Base-by-base conservation (phyloP, 1,139 yeast genomes). In the Kluyveromyces sp. region DNA sequence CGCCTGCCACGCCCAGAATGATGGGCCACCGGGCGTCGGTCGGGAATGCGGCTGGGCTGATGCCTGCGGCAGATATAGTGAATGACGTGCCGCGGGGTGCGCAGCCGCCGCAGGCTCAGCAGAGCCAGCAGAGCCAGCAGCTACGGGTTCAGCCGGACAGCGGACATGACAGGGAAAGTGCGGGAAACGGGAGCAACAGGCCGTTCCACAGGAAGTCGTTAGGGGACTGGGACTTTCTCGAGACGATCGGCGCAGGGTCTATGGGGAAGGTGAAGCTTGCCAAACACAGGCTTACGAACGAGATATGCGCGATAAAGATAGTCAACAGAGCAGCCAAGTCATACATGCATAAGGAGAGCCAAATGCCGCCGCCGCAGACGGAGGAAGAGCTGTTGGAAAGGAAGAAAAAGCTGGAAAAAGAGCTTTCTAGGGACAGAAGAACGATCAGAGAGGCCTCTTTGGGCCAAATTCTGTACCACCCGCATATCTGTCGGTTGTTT, bases 201-300 rank as follows among this genome's bases (percentile, higher is more conserved):
- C 88, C 82, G 54, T 83, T 83, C 57, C 89, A 88, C 61, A 77
- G 97, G 52, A 82, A 83, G 50, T 76, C 95, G 4, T 83, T 92
- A 45, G 99, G 98, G 15, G 96, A 94, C 54, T 92, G 98, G 98
- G 94, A 86, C 57, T 89, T 92, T 55, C 75, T 87, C 48, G 88
- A 88, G 62, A 88, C 96, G 0, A 86, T 92, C 40, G 99, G 99
- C 41, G 96, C 97, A 3, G 98, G 99, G 3, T 86, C 96, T 1
- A 92, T 94, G 98, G 99, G 99, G 46, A 94, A 92, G 64, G 99
- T 92, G 42, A 94, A 94, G 64, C 71, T 92, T 39, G 97, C 97
- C 2, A 83, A 79, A 56, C 95, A 89, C 66, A 77, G 84, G 51
- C 64, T 78, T 33, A 86, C 96, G 1, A 77, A 77, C 44, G 96